Evolutionary conservation across 2,329 filamentous ascomycete species (phyloP), one percentile per base, ranked within the genome.

Genomic region (Diaporthe vaccinii): DNA sequence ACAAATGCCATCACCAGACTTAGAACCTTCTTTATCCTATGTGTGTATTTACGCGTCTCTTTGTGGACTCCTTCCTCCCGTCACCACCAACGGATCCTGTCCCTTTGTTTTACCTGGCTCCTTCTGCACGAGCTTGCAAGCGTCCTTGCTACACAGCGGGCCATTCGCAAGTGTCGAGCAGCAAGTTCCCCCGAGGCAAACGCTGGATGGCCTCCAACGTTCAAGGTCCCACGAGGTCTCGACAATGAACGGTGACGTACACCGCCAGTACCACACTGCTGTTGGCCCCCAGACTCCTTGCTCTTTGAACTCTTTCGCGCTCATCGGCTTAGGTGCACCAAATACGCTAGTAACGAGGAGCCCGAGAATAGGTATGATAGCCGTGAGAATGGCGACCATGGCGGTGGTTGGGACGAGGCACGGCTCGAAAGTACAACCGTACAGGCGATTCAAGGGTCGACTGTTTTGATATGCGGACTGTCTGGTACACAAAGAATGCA

Each of bases 241-340:
- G 39, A 75, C 22, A 22, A 41, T 41, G 15, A 57, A 55, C 1
- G 53, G 61, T 14, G 73, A 49, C 1, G 20, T 5, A 20, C 68
- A 75, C 20, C 73, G 57, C 68, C 73, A 74, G 31, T 74, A 72
- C 46, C 49, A 67, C 2, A 68, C 25, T 31, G 59, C 69, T 5
- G 69, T 73, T 9, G 67, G 67, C 1, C 57, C 67, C 73, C 57
- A 65, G 25, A 74, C 41, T 4, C 25, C 68, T 5, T 74, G 46
- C 9, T 72, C 44, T 51, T 72, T 31, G 73, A 39, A 49, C 4
- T 62, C 34, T 3, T 36, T n/a, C 6, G 9, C 34, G 25, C 10
- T 51, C 34, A 59, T 51, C 2, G 31, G 36, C 15, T 34, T 39
- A 6, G 67, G 73, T 10, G n/a, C 17, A 12, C 57, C 22, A 3